Conservation (phyloP, 805 yeast species). For the Ogataea dorogensis region DNA sequence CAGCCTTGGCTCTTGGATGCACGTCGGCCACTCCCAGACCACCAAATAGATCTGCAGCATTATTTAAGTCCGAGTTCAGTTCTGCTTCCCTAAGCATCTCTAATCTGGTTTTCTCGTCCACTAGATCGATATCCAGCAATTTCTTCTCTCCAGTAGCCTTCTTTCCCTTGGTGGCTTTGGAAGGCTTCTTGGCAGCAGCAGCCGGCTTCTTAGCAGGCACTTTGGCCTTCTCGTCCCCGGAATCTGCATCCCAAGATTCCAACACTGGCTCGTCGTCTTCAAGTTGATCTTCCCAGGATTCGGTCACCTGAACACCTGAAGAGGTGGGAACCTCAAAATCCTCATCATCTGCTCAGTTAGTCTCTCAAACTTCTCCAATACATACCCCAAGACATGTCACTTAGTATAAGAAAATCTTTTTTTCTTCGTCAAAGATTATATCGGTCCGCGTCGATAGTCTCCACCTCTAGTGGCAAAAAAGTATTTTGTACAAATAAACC, state of each 20-base stretch:
- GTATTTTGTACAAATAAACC: slow-evolving; percentile 2
- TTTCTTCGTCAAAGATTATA: slow-evolving; percentile 7
- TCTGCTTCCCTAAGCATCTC: slow-evolving; percentile 80
- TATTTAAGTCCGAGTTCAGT: slow-evolving; percentile 79
- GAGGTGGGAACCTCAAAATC: slow-evolving; percentile 70
- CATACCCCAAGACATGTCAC: slow-evolving; percentile 30
- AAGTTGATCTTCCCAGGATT: slow-evolving; percentile 78
- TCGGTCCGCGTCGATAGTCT: slow-evolving; percentile 16
- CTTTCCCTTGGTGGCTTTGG: slow-evolving; percentile 45
- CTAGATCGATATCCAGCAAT: slow-evolving; percentile 57
- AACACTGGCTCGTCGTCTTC: slow-evolving; percentile 61
- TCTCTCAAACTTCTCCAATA: slow-evolving; percentile 2
- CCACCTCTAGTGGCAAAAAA: slow-evolving; percentile 17
- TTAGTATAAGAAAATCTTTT: slow-evolving; percentile 3
- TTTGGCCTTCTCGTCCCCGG: slow-evolving; percentile 54
- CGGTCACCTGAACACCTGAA: slow-evolving; percentile 44
- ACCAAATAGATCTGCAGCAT: slow-evolving; percentile 90
- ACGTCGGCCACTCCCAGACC: slow-evolving; percentile 58
- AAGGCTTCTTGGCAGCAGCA: slow-evolving; percentile 29
- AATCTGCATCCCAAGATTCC: slow-evolving; percentile 87
- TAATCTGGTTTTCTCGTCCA: slow-evolving; percentile 71
- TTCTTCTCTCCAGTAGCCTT: slow-evolving; percentile 38
- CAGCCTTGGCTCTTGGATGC: slow-evolving; percentile 50
- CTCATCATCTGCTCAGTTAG: slow-evolving; percentile 67
- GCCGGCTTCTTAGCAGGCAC: slow-evolving; percentile 36